phyloP scores from a whole-genome alignment of 2,329 filamentous ascomycete species.

The Chaetothyriales sp. region DNA sequence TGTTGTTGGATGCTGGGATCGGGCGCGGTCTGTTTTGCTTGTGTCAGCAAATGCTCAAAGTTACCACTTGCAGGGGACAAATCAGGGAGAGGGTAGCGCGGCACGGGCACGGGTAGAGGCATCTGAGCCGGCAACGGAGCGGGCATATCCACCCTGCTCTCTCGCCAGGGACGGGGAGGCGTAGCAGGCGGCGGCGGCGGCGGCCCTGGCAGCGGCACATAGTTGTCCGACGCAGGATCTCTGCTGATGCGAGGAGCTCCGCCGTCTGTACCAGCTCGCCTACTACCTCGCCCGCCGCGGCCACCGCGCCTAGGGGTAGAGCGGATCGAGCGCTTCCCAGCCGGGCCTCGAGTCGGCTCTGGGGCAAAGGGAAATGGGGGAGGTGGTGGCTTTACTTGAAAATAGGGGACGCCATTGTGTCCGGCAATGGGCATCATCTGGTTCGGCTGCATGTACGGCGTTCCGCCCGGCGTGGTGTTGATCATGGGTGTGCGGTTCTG shows the following conservation, averaged over 20 bases:
- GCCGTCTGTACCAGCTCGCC: constrained; percentile 17
- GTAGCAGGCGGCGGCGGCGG: constrained; percentile 11
- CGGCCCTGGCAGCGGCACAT: constrained; percentile 14
- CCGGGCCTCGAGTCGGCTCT: constrained; percentile 18
- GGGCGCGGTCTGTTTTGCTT: constrained; percentile 35
- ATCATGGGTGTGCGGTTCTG: constrained; percentile 48
- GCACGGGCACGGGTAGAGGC: constrained; percentile 3
- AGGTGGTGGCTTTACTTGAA: constrained; percentile 41
- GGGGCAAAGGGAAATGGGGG: constrained; percentile 20
- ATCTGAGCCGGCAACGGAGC: background rate
- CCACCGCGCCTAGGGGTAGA: constrained; percentile 18
- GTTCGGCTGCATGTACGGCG: constrained; percentile 52
- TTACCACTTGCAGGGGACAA: constrained; percentile 54
- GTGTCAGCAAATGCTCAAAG: constrained; percentile 59
- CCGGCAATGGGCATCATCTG: constrained; percentile 53
- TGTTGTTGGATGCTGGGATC: constrained; percentile 17
- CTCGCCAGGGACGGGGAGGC: constrained; percentile 15
- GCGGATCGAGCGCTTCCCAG: constrained; percentile 23
- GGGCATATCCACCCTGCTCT: background rate
- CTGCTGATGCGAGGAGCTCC: constrained; percentile 17
- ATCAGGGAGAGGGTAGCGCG: constrained; percentile 32
- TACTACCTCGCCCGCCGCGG: constrained; percentile 13
- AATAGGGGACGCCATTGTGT: constrained; percentile 37
- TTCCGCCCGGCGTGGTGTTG: constrained; percentile 51
- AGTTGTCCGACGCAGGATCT: constrained; percentile 17